Evolutionary conservation across 768 basidiomycete genomes (phyloP).

Genomic region (Rhodotorula diobovata): DNA sequence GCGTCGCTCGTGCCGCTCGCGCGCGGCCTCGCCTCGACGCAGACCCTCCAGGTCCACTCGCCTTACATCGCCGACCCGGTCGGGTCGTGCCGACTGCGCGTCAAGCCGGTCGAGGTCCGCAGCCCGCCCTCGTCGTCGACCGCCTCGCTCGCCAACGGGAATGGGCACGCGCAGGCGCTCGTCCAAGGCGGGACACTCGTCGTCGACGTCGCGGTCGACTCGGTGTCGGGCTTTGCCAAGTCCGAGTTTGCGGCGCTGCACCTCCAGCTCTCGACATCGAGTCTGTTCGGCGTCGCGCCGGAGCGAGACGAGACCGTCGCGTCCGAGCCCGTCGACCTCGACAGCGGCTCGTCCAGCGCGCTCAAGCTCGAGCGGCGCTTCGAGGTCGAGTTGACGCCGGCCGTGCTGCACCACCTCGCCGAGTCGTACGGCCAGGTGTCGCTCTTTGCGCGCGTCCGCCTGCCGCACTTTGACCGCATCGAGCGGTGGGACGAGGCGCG

Average conservation of each 20-base stretch:
- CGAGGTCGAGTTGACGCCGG: constrained; percentile 68
- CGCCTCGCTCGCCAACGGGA: constrained; percentile 55
- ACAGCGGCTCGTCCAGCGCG: constrained; percentile 64
- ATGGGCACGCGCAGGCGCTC: constrained; percentile 44
- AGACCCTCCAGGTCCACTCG: constrained; percentile 78
- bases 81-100: constrained; percentile 81
- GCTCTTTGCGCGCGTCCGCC: constrained; percentile 75
- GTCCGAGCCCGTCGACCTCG: constrained; percentile 69
- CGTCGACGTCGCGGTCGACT: constrained; percentile 80
- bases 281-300: constrained; percentile 67
- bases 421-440: constrained; percentile 79
- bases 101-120: constrained; percentile 71
- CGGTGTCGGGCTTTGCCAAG: constrained; percentile 81
- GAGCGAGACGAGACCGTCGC: constrained; percentile 65
- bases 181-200: constrained; percentile 71
- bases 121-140: constrained; percentile 50
- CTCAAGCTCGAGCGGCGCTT: constrained; percentile 79
- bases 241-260: constrained; percentile 82
- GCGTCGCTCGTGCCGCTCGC: constrained; percentile 76
- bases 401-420: constrained; percentile 66
- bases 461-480: constrained; percentile 79
- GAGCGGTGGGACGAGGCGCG: constrained; percentile 92
- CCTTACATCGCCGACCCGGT: constrained; percentile 92
- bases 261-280: constrained; percentile 79
- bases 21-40: constrained; percentile 53